Evolutionary conservation across 192 early-diverging fungal genomes (phyloP).

Genomic region (Entomortierella beljakovae): DNA sequence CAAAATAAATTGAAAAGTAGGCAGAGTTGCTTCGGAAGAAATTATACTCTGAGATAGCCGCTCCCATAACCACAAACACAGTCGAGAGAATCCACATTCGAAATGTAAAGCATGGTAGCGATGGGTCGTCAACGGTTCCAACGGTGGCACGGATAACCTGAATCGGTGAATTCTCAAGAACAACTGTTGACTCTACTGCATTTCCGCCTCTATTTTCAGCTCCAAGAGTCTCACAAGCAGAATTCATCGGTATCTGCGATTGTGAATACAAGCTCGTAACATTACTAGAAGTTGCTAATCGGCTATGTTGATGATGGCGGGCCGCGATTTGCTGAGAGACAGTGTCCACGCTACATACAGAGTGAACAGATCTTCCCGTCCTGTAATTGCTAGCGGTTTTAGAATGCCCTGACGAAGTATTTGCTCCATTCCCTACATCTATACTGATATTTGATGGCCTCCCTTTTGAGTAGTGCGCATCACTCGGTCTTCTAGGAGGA

Average conservation of each 20-base stretch:
- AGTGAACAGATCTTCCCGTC: constrained; percentile 33
- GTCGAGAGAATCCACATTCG: constrained; percentile 64
- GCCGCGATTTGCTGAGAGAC: constrained; percentile 41
- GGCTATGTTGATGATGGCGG: constrained; percentile 37
- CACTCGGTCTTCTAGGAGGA: constrained; percentile 5
- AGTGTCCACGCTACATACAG: constrained; percentile 34
- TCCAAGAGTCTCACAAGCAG: constrained; percentile 1
- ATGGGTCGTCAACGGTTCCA: constrained; percentile 51
- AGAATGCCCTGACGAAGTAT: background rate
- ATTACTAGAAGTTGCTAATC: constrained; percentile 15
- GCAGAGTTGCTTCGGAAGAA: constrained; percentile 53
- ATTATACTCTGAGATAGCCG: constrained; percentile 56
- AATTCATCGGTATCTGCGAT: constrained; percentile 2
- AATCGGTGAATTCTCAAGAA: constrained; percentile 52
- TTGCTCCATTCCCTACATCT: background rate
- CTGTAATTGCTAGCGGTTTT: background rate
- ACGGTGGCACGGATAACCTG: constrained; percentile 54
- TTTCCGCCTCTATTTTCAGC: background rate
- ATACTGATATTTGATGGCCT: constrained; percentile 29
- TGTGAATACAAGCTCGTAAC: constrained; percentile 30
- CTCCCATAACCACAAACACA: constrained; percentile 46
- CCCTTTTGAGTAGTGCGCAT: constrained; percentile 17
- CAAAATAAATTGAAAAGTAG: constrained; percentile 53
- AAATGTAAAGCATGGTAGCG: constrained; percentile 62
- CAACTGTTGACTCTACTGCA: constrained; percentile 5